A percentile compares a stretch with the other conserved stretches of the same genome.
These are phyloP conservation scores for Hortiboletus campestris DNA, from an alignment of 768 basidiomycete genomes.

Conservation along the genomic window DNA sequence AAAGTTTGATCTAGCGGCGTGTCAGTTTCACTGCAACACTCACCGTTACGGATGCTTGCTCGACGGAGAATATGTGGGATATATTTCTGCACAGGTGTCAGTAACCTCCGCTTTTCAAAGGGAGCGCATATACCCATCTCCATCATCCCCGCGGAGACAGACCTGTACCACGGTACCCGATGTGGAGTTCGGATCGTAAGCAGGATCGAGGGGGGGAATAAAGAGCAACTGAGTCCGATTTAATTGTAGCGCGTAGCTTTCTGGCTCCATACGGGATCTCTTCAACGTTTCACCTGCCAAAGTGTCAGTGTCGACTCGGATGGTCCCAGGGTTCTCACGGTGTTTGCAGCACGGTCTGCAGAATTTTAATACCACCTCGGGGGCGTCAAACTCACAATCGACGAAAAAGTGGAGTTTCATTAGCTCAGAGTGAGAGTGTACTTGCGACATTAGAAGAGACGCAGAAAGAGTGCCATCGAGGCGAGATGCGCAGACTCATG, in stretches of 20 bases:
- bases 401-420: not conserved
- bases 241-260: slow-evolving; percentile 13
- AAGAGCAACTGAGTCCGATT: slow-evolving; percentile 28
- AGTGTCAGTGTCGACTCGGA: not conserved
- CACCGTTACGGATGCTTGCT: slow-evolving; percentile 21
- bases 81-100: slow-evolving; percentile 11
- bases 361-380: too few species aligned
- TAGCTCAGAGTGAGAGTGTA: not conserved
- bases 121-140: slow-evolving; percentile 21
- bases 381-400: not conserved
- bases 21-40: not conserved
- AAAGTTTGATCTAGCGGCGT: not conserved
- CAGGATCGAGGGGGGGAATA: slow-evolving; percentile 9
- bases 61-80: slow-evolving; percentile 2
- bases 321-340: not conserved
- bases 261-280: not conserved
- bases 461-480: not conserved
- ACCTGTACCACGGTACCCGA: slow-evolving; percentile 27
- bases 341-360: not conserved
- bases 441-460: not conserved
- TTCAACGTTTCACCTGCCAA: not conserved
- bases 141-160: slow-evolving; percentile 15
- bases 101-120: not conserved
- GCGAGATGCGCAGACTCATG: too few species aligned
- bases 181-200: not conserved